These are phyloP conservation scores for Metarhizium guizhouense DNA, from an alignment of 2,329 filamentous ascomycete genomes.

Conservation along the genomic window DNA sequence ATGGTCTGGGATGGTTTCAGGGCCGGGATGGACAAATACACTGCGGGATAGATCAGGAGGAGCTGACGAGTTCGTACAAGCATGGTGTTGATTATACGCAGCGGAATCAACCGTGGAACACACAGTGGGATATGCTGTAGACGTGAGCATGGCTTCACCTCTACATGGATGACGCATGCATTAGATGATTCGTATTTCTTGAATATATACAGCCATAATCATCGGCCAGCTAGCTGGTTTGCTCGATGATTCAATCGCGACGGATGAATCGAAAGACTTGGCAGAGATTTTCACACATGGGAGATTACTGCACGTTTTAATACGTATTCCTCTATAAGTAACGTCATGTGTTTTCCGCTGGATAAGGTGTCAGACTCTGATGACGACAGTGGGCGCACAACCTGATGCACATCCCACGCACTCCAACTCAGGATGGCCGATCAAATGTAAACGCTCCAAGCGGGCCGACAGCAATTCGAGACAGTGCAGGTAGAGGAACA, in stretches of 20 bases:
- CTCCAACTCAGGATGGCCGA: too few relatives aligned
- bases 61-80: constrained; percentile 55
- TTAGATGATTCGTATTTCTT: background rate
- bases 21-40: constrained; percentile 66
- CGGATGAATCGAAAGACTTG: too few relatives aligned
- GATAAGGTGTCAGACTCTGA: background rate
- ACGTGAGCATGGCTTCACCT: background rate
- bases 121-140: constrained; percentile 28
- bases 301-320: too few relatives aligned
- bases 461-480: background rate
- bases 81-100: constrained; percentile 46
- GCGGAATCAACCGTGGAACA: constrained; percentile 44
- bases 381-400: background rate
- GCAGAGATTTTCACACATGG: too few relatives aligned
- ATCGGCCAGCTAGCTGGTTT: too few relatives aligned
- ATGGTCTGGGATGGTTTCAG: constrained; percentile 69
- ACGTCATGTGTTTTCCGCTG: background rate
- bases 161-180: background rate
- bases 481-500: background rate
- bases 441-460: background rate
- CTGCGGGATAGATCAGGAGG: constrained; percentile 71
- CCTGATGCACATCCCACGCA: background rate
- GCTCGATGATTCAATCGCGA: too few relatives aligned
- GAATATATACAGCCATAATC: too few relatives aligned
- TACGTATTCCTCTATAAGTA: too few relatives aligned